Base-by-base conservation (phyloP, 2,329 filamentous ascomycete genomes). In the Aspergillus vadensis region DNA sequence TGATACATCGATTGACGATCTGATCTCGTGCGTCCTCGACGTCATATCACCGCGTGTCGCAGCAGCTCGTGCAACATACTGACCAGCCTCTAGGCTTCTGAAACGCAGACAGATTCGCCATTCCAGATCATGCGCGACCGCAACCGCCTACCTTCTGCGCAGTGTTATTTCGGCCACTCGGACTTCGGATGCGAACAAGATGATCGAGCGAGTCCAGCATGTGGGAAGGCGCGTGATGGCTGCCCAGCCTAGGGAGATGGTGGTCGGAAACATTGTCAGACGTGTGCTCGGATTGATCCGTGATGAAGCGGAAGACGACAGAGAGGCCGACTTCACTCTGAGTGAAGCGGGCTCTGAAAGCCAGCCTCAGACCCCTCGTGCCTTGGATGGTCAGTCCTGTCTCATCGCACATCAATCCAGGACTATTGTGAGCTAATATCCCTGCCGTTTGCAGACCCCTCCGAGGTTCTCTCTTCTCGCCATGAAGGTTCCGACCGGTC, bases 201-300 rank as follows among this genome's bases (percentile, higher is more conserved):
- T 99, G 54, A 86, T 98, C 61, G 86, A 89, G 68, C 88, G 91
- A 66, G 88, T 99, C 63, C 88, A 91, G 65, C 85, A 88, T 61
- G 88, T 94, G 23, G 95, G 95, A 58, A 85, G 87, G 68, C 86
- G 88, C 58, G 83, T 99, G 47, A 88, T 90, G 38, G 86, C 89
- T 58, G 93, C 95, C 7, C 92, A 96, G 70, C 94, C 94, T 15
- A 86, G 90, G 62, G 95, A 98, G 79, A 88, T 97, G 68, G 91
- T 92, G 5, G 92, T 97, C 48, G 94, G 92, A 55, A 99, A 99
- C 72, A 93, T 99, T 67, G 91, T 97, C 50, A 88, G 93, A 62
- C 88, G 95, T 63, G 91, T 98, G 2, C 81, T 99, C 39, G 91
- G 92, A 47, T 83, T 99, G 65, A 95, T 99, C 65, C 88, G 95